These are phyloP conservation scores for Trifolium dubium DNA, from an alignment of 306 rosid species.

Conservation along the genomic window DNA sequence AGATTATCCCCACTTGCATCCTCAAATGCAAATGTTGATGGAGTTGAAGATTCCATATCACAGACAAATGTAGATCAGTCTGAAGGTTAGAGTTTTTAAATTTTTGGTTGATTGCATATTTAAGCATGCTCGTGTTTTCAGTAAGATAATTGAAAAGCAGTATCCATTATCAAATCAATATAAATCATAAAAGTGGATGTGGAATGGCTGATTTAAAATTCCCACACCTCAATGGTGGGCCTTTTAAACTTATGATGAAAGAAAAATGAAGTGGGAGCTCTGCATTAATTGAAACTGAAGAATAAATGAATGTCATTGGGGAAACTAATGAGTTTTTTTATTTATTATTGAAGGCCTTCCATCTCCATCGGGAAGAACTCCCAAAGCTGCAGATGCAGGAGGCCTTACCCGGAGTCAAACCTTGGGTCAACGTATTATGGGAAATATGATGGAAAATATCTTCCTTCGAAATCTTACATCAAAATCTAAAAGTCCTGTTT, in stretches of 20 bases:
- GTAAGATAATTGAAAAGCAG: conserved; percentile 36
- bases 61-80: conserved; percentile 61
- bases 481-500: conserved; percentile 61
- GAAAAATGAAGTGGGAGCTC: conserved; percentile 32
- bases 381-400: conserved; percentile 68
- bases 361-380: conserved; percentile 73
- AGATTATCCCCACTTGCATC: conserved; percentile 50
- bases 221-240: conserved; percentile 24
- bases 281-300: conserved; percentile 26
- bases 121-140: conserved; percentile 37
- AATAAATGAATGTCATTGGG: conserved; percentile 26
- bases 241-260: conserved; percentile 7
- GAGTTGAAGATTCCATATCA: conserved; percentile 52
- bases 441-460: conserved; percentile 91
- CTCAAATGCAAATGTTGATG: conserved; percentile 54
- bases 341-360: conserved; percentile 68
- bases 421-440: conserved; percentile 94
- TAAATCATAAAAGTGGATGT: conserved; percentile 9
- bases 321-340: conserved; percentile 38
- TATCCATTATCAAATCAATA: conserved; percentile 19
- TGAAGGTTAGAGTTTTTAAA: conserved; percentile 69
- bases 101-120: conserved; percentile 17
- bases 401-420: conserved; percentile 81
- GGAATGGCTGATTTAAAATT: conserved; percentile 22
- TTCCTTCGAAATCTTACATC: conserved; percentile 88